phyloP scores from a whole-genome alignment of 164 flowering plant genomes.

The Magnolia officinalis region DNA sequence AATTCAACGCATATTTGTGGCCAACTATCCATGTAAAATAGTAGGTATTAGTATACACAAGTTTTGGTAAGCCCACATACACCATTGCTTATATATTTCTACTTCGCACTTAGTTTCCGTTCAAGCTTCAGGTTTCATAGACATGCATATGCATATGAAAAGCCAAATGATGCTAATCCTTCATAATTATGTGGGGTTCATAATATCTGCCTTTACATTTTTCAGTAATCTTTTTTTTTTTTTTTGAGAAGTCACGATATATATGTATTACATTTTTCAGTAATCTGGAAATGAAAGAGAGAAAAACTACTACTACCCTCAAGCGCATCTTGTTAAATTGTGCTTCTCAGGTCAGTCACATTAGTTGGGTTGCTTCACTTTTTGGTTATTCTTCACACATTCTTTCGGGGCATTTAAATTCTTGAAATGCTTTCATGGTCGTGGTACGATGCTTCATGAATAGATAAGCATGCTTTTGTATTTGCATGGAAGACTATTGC shows the following conservation, averaged over 20 bases:
- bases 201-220: neutral
- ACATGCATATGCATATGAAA: too few species aligned
- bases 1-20: too few species aligned
- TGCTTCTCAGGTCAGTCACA: slow-evolving; percentile 53
- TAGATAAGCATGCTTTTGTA: neutral
- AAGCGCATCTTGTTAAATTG: slow-evolving; percentile 57
- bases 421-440: neutral
- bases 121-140: too few species aligned
- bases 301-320: slow-evolving; percentile 35
- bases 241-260: too few species aligned
- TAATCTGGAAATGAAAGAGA: slow-evolving; percentile 45
- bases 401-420: neutral
- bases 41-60: too few species aligned
- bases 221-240: neutral
- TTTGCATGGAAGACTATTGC: neutral
- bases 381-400: neutral
- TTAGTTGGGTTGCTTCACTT: neutral
- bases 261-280: neutral
- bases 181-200: too few species aligned
- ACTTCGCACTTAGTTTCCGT: too few species aligned
- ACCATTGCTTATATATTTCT: too few species aligned
- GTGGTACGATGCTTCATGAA: neutral
- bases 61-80: too few species aligned
- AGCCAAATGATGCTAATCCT: too few species aligned
- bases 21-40: too few species aligned